Conservation (phyloP, 495 filamentous ascomycete genomes). For the Glonium stellatum region DNA sequence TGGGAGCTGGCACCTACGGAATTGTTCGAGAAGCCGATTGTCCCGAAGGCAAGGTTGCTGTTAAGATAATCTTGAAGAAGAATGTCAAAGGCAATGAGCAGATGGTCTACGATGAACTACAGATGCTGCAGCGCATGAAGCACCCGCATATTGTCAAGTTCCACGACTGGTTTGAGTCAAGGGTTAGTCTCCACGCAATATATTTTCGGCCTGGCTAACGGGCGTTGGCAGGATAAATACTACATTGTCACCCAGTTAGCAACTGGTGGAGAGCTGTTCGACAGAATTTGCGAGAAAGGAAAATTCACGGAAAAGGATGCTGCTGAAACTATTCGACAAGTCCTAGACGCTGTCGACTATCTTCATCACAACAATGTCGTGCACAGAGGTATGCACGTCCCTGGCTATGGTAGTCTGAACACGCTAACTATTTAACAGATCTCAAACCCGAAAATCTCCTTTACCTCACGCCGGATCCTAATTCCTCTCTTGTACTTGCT, state of each 20-base stretch:
- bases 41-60: slow-evolving; percentile 76
- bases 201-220: slow-evolving; percentile 2
- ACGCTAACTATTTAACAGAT: slow-evolving; percentile 47
- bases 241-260: slow-evolving; percentile 98
- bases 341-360: slow-evolving; percentile 90
- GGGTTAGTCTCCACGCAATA: slow-evolving; percentile 43
- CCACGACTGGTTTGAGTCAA: slow-evolving; percentile 98
- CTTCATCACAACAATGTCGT: slow-evolving; percentile 93
- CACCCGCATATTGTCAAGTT: slow-evolving; percentile 98
- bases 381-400: slow-evolving; percentile 66
- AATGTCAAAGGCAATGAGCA: slow-evolving; percentile 96
- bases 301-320: slow-evolving; percentile 99
- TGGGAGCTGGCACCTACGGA: slow-evolving; percentile 96
- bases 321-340: slow-evolving; percentile 90
- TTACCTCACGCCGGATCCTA: slow-evolving; percentile 68
- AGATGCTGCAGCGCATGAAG: slow-evolving; percentile 80
- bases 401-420: not conserved
- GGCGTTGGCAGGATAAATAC: slow-evolving; percentile 80
- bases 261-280: slow-evolving; percentile 93
- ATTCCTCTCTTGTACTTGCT: slow-evolving; percentile 85
- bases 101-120: slow-evolving; percentile 97
- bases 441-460: slow-evolving; percentile 98
- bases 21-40: slow-evolving; percentile 93
- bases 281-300: slow-evolving; percentile 95
- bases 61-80: slow-evolving; percentile 99